Evolutionary conservation across 2,329 filamentous ascomycete species (phyloP), one percentile per base, ranked within the genome.

Genomic region (Rosellinia necatrix): DNA sequence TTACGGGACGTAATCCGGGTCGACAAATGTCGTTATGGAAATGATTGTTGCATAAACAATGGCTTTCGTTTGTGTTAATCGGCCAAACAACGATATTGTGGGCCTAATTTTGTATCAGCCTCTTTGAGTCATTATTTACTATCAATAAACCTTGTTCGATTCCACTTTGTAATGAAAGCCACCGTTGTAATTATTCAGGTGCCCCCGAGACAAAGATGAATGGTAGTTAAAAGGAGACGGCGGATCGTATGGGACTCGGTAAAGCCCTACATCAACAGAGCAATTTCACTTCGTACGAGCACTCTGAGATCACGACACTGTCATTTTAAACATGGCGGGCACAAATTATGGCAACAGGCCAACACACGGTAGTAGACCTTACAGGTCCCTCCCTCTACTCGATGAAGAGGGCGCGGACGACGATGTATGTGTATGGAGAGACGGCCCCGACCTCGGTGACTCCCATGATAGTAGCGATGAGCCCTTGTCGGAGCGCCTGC

Each of bases 371-470:
- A 41, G 49, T 2, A 59, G 56, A n/a, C 63, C 62, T 9, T 67
- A 64, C 22, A 62, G 65, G 15, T 53, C 64, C 13, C 24, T 60
- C 2, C 59, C 37, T 9, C n/a, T 58, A 7, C 66, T 61, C 2
- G 63, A 66, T 13, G 56, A 61, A 3, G 61, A 61, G 13, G 64
- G 44, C 3, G 56, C 58, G 17, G 64, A 68, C 15, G 64, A 67
- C 22, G 63, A 67, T n/a, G 27, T 65, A 7, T 61, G 59, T 19
- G 59, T 65, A 3, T 66, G 64, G 64, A 44, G 53, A 32, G 47
- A 63, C 6, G 34, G 25, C 6, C 56, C 58, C n/a, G 35, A 59
- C 3, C 21, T 59, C 2, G 53, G 54, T 0, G 58, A 64, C 7
- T 34, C 58, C 6, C 22, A 50, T 8, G 56, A 59, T 6, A 57